Evolutionary conservation across 1,139 yeast genomes (phyloP).

Genomic region (Protomyces inundatus): DNA sequence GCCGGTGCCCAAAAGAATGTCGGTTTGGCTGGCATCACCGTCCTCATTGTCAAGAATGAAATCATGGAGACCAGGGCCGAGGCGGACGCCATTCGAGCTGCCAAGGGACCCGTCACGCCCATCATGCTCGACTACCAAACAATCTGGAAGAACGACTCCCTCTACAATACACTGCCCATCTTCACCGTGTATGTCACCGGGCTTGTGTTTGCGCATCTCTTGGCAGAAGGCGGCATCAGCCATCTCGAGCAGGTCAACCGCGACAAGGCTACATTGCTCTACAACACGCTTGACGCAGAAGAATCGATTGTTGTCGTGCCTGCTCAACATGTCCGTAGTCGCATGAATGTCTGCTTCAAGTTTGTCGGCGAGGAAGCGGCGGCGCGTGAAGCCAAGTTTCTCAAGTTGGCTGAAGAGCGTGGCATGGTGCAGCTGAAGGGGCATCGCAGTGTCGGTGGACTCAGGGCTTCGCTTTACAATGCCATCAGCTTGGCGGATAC

Average conservation of each 20-base stretch:
- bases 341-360: constrained; percentile 91
- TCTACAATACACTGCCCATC: constrained; percentile 92
- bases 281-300: constrained; percentile 58
- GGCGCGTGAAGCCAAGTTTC: constrained; percentile 53
- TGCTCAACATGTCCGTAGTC: constrained; percentile 58
- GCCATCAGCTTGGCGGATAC: constrained; percentile 70
- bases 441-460: constrained; percentile 95
- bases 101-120: constrained; percentile 72
- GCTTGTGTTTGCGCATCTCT: constrained; percentile 62
- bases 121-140: constrained; percentile 84
- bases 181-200: constrained; percentile 82
- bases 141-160: constrained; percentile 80
- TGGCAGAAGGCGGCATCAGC: constrained; percentile 56
- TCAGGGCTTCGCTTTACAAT: constrained; percentile 87
- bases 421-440: constrained; percentile 79
- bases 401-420: constrained; percentile 55
- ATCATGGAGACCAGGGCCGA: constrained; percentile 60
- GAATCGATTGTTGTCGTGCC: constrained; percentile 61
- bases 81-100: constrained; percentile 54
- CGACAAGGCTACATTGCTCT: constrained; percentile 57
- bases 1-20: constrained; percentile 94
- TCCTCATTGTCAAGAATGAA: constrained; percentile 79
- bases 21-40: constrained; percentile 90
- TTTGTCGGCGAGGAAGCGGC: constrained; percentile 50
- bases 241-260: constrained; percentile 56